A percentile compares a stretch with the other conserved stretches of the same genome.
These are phyloP conservation scores for Pestalotiopsis sp. DNA, from an alignment of 2,329 filamentous ascomycete genomes.

Conservation along the genomic window DNA sequence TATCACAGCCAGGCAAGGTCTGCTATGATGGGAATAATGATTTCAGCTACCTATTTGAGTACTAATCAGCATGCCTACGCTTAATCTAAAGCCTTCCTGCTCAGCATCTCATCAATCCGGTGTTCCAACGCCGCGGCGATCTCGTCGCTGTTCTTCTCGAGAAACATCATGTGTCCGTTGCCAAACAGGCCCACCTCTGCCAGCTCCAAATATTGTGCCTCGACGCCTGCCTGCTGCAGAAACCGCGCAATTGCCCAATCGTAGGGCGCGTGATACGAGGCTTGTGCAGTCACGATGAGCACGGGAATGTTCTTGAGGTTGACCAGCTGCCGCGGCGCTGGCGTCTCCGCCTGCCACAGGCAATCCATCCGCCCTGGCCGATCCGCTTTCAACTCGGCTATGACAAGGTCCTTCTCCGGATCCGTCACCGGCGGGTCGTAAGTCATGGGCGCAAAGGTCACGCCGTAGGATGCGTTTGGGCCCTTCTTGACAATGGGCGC, in stretches of 20 bases:
- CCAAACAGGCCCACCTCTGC: constrained; percentile 41
- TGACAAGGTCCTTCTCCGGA: constrained; percentile 35
- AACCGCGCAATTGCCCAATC: constrained; percentile 45
- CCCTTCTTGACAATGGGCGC: constrained; percentile 36
- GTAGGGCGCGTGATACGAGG: constrained; percentile 49
- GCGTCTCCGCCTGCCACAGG: constrained; percentile 37
- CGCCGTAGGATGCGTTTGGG: constrained; percentile 42
- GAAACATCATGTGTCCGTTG: constrained; percentile 51
- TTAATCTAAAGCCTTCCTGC: neutral
- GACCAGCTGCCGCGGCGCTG: constrained; percentile 36
- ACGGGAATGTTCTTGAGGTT: constrained; percentile 39
- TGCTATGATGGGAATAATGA: neutral
- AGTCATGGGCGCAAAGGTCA: constrained; percentile 51
- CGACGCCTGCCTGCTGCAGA: constrained; percentile 44
- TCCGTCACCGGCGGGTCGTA: constrained; percentile 47
- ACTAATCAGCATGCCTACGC: neutral
- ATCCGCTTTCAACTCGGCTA: constrained; percentile 27
- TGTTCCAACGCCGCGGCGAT: constrained; percentile 33
- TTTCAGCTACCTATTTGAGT: neutral
- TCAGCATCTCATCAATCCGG: constrained; percentile 24
- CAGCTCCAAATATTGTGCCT: constrained; percentile 38
- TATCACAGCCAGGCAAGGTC: no score
- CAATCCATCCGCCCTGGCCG: constrained; percentile 28
- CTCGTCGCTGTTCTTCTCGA: constrained; percentile 49
- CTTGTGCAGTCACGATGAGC: constrained; percentile 43